Evolutionary conservation across 371 early-diverging fungal species (phyloP).

Genomic region (Chytridiales sp.): DNA sequence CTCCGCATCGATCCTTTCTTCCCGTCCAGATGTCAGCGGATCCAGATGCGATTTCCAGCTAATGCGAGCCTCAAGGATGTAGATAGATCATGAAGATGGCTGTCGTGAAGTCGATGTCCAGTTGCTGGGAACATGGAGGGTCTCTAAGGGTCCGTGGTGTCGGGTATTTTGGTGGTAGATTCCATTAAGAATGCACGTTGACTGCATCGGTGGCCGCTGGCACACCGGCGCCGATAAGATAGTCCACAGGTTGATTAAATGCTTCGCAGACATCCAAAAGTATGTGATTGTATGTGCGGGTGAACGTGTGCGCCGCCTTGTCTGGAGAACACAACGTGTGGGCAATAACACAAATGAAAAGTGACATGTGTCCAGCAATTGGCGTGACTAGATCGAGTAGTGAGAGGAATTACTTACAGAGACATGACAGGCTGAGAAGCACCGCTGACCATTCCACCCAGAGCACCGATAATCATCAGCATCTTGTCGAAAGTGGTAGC

Average conservation of each 20-base stretch:
- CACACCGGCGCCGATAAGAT: too few species aligned
- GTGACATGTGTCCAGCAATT: neutral
- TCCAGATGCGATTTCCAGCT: neutral
- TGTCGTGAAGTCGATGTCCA: too few species aligned
- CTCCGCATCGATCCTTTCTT: neutral
- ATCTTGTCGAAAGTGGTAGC: constrained; percentile 60
- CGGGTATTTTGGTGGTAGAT: too few species aligned
- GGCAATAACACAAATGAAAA: neutral
- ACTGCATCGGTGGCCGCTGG: too few species aligned
- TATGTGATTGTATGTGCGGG: neutral
- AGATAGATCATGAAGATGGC: too few species aligned
- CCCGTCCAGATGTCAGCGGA: neutral
- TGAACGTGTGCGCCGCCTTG: neutral
- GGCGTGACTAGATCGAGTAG: neutral
- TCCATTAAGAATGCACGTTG: too few species aligned
- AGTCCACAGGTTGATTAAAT: neutral
- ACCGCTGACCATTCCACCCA: constrained; percentile 49
- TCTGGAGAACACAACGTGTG: neutral
- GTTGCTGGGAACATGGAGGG: too few species aligned
- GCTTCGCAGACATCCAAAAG: neutral
- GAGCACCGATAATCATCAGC: constrained; percentile 52
- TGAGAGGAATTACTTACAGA: neutral
- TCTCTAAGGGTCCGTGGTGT: too few species aligned
- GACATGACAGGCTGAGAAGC: constrained; percentile 57
- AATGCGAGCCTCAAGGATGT: neutral